Base-by-base conservation (phyloP, 2,329 filamentous ascomycete species). In the Beauveria brongniartii region DNA sequence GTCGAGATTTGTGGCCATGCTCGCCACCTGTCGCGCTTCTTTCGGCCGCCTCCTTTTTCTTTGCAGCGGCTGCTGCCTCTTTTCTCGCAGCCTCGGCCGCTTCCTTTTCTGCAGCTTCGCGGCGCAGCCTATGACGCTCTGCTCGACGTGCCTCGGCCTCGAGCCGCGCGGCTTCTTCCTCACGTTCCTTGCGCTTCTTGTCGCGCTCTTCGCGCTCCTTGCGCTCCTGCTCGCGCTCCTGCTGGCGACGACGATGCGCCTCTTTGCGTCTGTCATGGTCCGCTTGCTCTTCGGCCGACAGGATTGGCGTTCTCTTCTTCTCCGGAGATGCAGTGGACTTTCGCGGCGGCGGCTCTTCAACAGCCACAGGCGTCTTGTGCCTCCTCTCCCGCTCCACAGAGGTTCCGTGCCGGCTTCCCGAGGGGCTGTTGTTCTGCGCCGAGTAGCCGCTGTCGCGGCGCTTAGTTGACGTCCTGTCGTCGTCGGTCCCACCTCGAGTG, bases 221-320 rank as follows among this genome's bases (percentile, higher is more conserved):
- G 10, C 55, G 60, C 48, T 64, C 59, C 1, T 26, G 57, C 18
- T 65, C 40, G 5, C 48, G 65, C 50, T 66, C 62, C n/a, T 53
- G 52, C 40, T 24, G 41, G 61, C 30, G 63, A 22, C 34, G 59
- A 52, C 46, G 63, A 56, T 57, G 76, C 65, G 82, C 79, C 56
- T 75, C 76, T 68, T 78, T 82, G 62, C 77, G 76, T 64, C 68
- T 77, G 1, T 83, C 80, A 59, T 81, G 77, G 2, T 75, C 77
- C 18, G 74, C 78, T 62, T 80, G 79, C 65, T 82, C 79, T 63
- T 82, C 79, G 2, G 34, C 34, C 5, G 34, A 37, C 34, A 37
- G 34, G 5, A 37, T 37, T 16, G 74, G 70, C 3, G 77, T 80
- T 61, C 79, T 76, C 47, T 65, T 68, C 24, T 20, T 55, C 14